Percentiles rank a stretch among this genome's conserved stretches.
Conservation (phyloP, 2,329 filamentous ascomycete species). For the Hypoxylon sp. region DNA sequence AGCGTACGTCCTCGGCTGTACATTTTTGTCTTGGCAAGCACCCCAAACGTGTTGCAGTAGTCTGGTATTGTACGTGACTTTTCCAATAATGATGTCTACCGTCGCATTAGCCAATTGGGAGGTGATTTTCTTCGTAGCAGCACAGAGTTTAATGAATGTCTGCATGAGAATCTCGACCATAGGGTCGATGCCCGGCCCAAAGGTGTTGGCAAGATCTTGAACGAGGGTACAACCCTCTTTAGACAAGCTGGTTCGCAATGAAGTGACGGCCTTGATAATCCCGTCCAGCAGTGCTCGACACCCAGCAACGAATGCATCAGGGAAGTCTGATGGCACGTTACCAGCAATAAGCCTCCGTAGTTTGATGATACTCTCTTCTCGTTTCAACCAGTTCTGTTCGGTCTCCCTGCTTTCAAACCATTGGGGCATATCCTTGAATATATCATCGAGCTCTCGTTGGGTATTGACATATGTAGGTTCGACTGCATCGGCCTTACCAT, state of each 20-base stretch:
- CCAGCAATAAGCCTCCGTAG: slow-evolving; percentile 82
- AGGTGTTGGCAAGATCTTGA: slow-evolving; percentile 81
- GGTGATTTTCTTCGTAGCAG: slow-evolving; percentile 90
- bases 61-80: slow-evolving; percentile 80
- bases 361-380: slow-evolving; percentile 82
- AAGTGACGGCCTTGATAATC: slow-evolving; percentile 84
- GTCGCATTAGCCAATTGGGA: slow-evolving; percentile 83
- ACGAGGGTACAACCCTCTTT: slow-evolving; percentile 85
- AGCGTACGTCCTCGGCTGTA: slow-evolving; percentile 81
- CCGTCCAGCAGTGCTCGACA: slow-evolving; percentile 83
- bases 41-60: slow-evolving; percentile 85
- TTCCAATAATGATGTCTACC: slow-evolving; percentile 81
- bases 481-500: slow-evolving; percentile 72
- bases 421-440: slow-evolving; percentile 80
- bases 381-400: slow-evolving; percentile 88
- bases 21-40: slow-evolving; percentile 92
- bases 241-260: slow-evolving; percentile 87
- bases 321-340: slow-evolving; percentile 82
- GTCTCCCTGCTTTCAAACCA: slow-evolving; percentile 89
- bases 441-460: slow-evolving; percentile 85
- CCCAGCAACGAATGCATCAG: slow-evolving; percentile 72
- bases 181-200: slow-evolving; percentile 81
- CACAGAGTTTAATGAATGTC: slow-evolving; percentile 87
- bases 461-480: slow-evolving; percentile 88
- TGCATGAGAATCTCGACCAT: slow-evolving; percentile 93